Conservation (phyloP, 2,329 filamentous ascomycete genomes). For the Stagonosporopsis cucurbitacearum region DNA sequence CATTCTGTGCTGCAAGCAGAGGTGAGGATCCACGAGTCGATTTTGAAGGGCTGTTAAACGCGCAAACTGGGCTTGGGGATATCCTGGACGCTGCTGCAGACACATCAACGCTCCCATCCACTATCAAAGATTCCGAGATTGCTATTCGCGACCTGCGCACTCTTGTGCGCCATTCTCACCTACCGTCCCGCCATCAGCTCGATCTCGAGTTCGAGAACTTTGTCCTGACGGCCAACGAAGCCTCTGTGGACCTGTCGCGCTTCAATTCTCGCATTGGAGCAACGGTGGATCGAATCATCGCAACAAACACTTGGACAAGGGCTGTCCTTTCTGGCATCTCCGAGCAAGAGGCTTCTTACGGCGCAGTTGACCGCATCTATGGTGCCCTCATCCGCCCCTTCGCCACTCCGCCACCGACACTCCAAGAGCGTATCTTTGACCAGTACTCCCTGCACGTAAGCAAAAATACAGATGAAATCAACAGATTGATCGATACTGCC, state of each 20-base stretch:
- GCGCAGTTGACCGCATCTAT: conserved; percentile 52
- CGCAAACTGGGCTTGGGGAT: conserved; percentile 78
- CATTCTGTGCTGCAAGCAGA: conserved; percentile 62
- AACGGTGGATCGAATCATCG: conserved; percentile 75
- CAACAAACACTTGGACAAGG: conserved; percentile 77
- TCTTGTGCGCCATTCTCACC: conserved; percentile 72
- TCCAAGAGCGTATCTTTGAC: conserved; percentile 65
- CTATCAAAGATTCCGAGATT: conserved; percentile 79
- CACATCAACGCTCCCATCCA: conserved; percentile 71
- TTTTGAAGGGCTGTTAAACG: conserved; percentile 76
- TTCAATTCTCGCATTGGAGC: conserved; percentile 80
- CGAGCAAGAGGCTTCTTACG: conserved; percentile 48
- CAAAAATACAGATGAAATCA: conserved; percentile 73
- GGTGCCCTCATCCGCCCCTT: conserved; percentile 65
- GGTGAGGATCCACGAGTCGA: conserved; percentile 53
- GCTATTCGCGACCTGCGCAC: conserved; percentile 76
- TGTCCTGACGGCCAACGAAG: conserved; percentile 70
- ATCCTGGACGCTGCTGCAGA: conserved; percentile 72
- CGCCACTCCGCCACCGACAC: conserved; percentile 35
- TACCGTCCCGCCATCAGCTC: conserved; percentile 73
- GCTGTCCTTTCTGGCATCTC: conserved; percentile 70
- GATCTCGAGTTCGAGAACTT: conserved; percentile 79
- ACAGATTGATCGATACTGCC: conserved; percentile 71
- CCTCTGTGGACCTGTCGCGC: conserved; percentile 70
- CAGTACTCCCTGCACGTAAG: conserved; percentile 77